Conservation (phyloP, 495 filamentous ascomycete genomes). For the Evansstolkia leycettana region DNA sequence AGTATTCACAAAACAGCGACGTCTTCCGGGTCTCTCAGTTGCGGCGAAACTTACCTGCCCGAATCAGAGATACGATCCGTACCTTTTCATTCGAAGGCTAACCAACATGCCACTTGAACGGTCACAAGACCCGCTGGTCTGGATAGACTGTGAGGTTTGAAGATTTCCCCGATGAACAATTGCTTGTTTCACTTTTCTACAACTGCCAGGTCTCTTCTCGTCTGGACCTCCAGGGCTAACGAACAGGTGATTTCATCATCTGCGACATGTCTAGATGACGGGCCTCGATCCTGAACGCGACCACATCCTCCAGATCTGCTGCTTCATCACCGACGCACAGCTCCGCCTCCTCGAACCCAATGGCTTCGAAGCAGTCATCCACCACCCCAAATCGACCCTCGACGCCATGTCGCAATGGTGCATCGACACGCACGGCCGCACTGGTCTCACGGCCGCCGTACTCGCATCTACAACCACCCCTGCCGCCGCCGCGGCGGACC, state of each 20-base stretch:
- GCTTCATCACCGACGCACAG: slow-evolving; percentile 74
- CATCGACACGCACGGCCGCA: slow-evolving; percentile 48
- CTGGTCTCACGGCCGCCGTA: slow-evolving; percentile 69
- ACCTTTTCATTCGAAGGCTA: background rate
- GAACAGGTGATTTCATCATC: background rate
- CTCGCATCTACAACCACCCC: slow-evolving; percentile 60
- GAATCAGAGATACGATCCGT: no score
- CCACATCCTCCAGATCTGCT: slow-evolving; percentile 84
- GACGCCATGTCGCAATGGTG: slow-evolving; percentile 70
- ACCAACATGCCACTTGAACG: slow-evolving; percentile 29
- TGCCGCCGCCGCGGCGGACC: slow-evolving; percentile 54
- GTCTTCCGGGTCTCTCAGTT: no score
- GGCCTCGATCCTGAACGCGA: slow-evolving; percentile 70
- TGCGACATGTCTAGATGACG: slow-evolving; percentile 64
- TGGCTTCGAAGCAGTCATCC: slow-evolving; percentile 73
- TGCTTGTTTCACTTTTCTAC: background rate
- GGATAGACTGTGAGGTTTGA: slow-evolving; percentile 81
- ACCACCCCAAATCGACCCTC: slow-evolving; percentile 58
- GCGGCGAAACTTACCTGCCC: no score
- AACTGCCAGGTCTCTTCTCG: no score
- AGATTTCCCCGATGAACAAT: background rate
- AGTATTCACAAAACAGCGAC: no score
- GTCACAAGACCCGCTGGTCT: slow-evolving; percentile 56
- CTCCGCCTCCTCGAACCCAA: slow-evolving; percentile 62
- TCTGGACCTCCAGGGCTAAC: no score